Percentiles rank a stretch among this genome's conserved stretches.
These are phyloP conservation scores for Hypomyces rosellus DNA, from an alignment of 2,329 filamentous ascomycete species.

Conservation along the genomic window DNA sequence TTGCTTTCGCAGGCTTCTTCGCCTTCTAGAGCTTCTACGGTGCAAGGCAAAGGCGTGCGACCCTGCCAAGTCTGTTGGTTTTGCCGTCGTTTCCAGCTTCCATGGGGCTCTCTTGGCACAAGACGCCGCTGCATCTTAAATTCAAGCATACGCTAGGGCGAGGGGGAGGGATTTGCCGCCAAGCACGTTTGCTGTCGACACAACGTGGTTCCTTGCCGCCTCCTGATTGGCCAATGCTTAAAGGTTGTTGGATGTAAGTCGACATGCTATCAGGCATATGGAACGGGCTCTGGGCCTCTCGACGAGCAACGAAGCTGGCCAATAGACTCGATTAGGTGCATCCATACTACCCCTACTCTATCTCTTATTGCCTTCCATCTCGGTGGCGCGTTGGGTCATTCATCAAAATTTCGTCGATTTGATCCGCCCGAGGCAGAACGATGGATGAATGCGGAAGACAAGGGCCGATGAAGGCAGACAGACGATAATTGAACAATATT, in stretches of 20 bases:
- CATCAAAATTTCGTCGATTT: too few species aligned
- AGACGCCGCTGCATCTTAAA: not conserved
- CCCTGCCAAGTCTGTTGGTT: not conserved
- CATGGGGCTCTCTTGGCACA: not conserved
- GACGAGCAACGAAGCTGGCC: not conserved
- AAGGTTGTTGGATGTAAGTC: not conserved
- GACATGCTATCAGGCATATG: not conserved
- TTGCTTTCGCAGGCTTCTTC: too few species aligned
- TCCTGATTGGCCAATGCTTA: slow-evolving; percentile 9
- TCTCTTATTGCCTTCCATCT: slow-evolving; percentile 6
- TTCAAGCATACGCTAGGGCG: slow-evolving; percentile 5
- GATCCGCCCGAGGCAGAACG: not conserved
- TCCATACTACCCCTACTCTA: slow-evolving; percentile 1
- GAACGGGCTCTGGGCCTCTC: slow-evolving; percentile 3
- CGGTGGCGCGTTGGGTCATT: not conserved
- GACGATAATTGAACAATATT: slow-evolving; percentile 1
- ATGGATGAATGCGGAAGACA: not conserved
- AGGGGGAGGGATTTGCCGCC: slow-evolving; percentile 4
- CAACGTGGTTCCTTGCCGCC: slow-evolving; percentile 6
- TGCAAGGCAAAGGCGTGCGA: not conserved
- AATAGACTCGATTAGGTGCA: slow-evolving; percentile 2
- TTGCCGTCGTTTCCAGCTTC: slow-evolving; percentile 2
- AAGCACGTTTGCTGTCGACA: slow-evolving; percentile 4
- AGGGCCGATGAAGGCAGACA: too few species aligned
- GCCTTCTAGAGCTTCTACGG: too few species aligned